Conservation (phyloP, 352 stramenopile genomes). For the Phytophthora aleatoria region DNA sequence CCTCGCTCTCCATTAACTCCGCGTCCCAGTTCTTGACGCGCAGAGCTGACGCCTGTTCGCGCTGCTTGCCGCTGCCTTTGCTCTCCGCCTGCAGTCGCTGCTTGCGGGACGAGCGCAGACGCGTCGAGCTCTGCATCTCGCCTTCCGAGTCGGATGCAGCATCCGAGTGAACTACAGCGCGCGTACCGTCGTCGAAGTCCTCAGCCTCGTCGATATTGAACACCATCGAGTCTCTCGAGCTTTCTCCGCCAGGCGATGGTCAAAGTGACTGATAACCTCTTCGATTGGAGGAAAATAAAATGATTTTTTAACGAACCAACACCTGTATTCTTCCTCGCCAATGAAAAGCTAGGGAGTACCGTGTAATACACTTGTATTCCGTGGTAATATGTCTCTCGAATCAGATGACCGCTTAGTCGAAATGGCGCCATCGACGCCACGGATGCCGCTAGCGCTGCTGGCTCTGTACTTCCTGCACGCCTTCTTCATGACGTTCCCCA, state of each 20-base stretch:
- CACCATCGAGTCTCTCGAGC: conserved; percentile 38
- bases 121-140: conserved; percentile 34
- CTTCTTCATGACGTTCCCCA: conserved; percentile 80
- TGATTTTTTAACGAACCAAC: conserved; percentile 24
- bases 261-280: conserved; percentile 1
- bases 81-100: conserved; percentile 48
- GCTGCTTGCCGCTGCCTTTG: conserved; percentile 33
- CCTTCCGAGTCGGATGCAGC: conserved; percentile 16
- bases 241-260: conserved; percentile 28
- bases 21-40: conserved; percentile 82
- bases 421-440: conserved; percentile 5
- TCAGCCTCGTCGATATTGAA: conserved; percentile 84
- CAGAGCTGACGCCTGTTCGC: conserved; percentile 64
- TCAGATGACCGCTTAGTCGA: conserved; percentile 10
- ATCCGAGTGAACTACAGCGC: conserved; percentile 47
- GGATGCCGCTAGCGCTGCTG: conserved; percentile 55
- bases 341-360: conserved; percentile 25
- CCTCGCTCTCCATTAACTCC: conserved; percentile 47
- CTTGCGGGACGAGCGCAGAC: conserved; percentile 56
- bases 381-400: conserved; percentile 6
- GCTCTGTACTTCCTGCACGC: conserved; percentile 81
- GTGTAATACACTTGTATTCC: neutral
- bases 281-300: conserved; percentile 1
- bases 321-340: conserved; percentile 29
- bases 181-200: conserved; percentile 84